Percentiles rank a stretch among this genome's conserved stretches.
These are phyloP conservation scores for Chenopodium berlandieri DNA, from an alignment of 148 eudicot species.

Conservation along the genomic window DNA sequence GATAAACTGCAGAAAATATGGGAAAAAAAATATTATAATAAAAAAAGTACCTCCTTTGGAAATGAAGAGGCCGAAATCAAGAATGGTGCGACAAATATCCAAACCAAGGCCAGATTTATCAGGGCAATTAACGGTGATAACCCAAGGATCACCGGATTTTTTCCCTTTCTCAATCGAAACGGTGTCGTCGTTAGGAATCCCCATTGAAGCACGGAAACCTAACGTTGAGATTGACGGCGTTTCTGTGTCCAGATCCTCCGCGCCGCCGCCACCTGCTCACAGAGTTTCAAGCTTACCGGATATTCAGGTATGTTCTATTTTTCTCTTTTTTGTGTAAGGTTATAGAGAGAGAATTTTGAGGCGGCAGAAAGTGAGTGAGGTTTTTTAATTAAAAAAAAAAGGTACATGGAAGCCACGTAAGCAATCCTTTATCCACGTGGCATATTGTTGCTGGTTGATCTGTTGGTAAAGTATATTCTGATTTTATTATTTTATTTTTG, in stretches of 20 bases:
- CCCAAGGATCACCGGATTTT: constrained; percentile 53
- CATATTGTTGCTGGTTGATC: neutral
- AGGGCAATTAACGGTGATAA: constrained; percentile 78
- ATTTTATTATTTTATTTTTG: neutral
- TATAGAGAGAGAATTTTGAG: neutral
- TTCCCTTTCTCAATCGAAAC: constrained; percentile 64
- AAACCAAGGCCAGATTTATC: constrained; percentile 76
- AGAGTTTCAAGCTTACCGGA: neutral
- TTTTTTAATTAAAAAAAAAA: neutral
- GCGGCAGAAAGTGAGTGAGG: neutral
- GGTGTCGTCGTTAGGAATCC: constrained; percentile 50
- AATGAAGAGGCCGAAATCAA: constrained; percentile 69
- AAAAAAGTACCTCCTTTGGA: constrained; percentile 55
- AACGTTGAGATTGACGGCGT: neutral
- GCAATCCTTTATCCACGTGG: constrained; percentile 6
- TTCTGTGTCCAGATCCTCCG: neutral
- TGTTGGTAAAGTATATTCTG: neutral
- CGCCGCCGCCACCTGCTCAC: neutral
- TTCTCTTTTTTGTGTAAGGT: neutral
- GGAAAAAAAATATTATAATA: neutral
- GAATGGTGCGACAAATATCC: constrained; percentile 69
- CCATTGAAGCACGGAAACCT: constrained; percentile 20
- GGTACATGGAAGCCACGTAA: constrained; percentile 16
- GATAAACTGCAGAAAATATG: neutral
- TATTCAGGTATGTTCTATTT: constrained; percentile 6